Conservation (phyloP, 257 asterid species). For the Fraxinus pennsylvanica region DNA sequence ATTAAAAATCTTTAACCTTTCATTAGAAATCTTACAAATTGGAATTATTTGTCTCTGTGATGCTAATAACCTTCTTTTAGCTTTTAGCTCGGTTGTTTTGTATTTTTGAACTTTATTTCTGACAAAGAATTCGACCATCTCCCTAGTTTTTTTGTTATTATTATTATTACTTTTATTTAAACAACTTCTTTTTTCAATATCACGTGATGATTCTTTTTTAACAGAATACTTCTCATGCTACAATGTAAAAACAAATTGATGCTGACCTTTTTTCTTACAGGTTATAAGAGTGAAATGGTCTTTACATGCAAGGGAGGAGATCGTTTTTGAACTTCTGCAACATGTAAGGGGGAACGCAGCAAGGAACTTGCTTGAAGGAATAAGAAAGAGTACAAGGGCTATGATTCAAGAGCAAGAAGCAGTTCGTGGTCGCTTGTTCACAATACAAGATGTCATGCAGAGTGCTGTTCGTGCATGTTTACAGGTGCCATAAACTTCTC, state of each 20-base stretch:
- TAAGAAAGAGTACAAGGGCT: conserved; percentile 43
- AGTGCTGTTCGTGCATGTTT: conserved; percentile 49
- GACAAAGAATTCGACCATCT: background rate
- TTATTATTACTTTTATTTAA: background rate
- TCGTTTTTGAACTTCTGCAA: conserved; percentile 48
- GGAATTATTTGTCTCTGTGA: background rate
- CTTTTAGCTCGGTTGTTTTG: background rate
- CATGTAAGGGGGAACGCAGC: conserved; percentile 38
- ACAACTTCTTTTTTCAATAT: background rate
- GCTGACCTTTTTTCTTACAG: conserved; percentile 25
- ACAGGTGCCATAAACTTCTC: conserved; percentile 33
- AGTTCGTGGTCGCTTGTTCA: conserved; percentile 46
- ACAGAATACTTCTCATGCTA: background rate
- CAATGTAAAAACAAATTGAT: background rate
- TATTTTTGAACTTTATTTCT: background rate
- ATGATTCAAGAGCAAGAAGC: conserved; percentile 61
- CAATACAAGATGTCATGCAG: conserved; percentile 54
- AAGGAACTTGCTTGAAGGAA: conserved; percentile 33
- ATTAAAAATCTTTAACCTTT: background rate
- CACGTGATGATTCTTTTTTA: background rate
- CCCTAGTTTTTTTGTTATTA: background rate
- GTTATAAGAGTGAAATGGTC: conserved; percentile 54
- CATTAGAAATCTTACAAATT: background rate
- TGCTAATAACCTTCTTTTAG: background rate
- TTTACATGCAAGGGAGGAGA: conserved; percentile 53